Evolutionary conservation across 2,329 filamentous ascomycete genomes (phyloP).

Genomic region (Huntiella moniliformis): DNA sequence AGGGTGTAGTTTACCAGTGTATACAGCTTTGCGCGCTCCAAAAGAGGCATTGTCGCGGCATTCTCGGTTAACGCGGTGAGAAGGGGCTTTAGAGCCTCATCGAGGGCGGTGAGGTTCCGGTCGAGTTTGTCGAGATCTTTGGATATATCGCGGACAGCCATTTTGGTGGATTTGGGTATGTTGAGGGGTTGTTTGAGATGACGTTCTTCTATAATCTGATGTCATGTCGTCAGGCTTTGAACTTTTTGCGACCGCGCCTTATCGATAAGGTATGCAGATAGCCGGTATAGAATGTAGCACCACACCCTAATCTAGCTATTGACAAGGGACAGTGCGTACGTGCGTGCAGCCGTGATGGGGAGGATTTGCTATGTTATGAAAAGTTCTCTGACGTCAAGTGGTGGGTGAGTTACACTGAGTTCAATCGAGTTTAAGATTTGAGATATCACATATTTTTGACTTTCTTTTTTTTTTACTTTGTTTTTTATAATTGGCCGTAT

Average conservation of each 20-base stretch:
- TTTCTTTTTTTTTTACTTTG: too few relatives aligned
- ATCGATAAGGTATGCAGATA: slow-evolving; percentile 10
- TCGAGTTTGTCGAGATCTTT: slow-evolving; percentile 57
- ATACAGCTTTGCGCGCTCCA: slow-evolving; percentile 89
- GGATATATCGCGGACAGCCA: slow-evolving; percentile 35
- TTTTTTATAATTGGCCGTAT: too few relatives aligned
- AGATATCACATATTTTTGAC: too few relatives aligned
- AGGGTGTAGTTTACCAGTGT: slow-evolving; percentile 76
- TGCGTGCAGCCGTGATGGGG: too few relatives aligned
- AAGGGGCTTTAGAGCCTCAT: slow-evolving; percentile 56
- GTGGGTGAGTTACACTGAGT: too few relatives aligned
- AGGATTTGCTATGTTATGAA: too few relatives aligned
- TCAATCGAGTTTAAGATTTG: too few relatives aligned
- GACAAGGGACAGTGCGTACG: too few relatives aligned
- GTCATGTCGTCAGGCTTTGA: neutral
- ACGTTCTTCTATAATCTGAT: neutral
- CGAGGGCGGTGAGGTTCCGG: slow-evolving; percentile 59
- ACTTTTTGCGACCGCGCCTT: slow-evolving; percentile 3
- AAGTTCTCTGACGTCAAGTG: too few relatives aligned
- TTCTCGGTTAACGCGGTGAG: slow-evolving; percentile 46
- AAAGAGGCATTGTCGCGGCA: slow-evolving; percentile 64
- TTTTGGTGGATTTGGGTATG: slow-evolving; percentile 13
- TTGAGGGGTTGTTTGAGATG: neutral
- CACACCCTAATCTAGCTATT: neutral
- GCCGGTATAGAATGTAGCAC: neutral